These are phyloP conservation scores for Saccharomycopsis microspora DNA, from an alignment of 805 yeast genomes.

Conservation along the genomic window DNA sequence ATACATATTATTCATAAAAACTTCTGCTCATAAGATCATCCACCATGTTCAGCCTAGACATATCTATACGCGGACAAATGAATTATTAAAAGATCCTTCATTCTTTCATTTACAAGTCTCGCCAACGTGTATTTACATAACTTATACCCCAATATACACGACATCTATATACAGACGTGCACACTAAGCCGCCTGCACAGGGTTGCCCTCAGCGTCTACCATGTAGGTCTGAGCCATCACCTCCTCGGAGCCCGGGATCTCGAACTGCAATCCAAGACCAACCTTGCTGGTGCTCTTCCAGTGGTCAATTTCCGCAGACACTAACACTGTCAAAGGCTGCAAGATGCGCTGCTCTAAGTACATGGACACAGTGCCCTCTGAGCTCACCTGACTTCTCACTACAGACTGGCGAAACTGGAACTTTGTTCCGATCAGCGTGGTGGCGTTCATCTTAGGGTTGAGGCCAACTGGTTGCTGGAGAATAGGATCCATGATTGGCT, in stretches of 20 bases:
- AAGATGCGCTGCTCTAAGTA: conserved; percentile 87
- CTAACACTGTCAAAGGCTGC: conserved; percentile 81
- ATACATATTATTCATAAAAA: background rate
- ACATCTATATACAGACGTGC: no score
- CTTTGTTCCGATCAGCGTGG: conserved; percentile 91
- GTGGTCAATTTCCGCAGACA: conserved; percentile 91
- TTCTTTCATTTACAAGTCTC: no score
- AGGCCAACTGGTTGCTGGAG: conserved; percentile 72
- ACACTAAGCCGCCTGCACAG: conserved; percentile 59
- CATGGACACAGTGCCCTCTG: conserved; percentile 82
- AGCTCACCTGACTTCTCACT: conserved; percentile 90
- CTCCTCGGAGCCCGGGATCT: conserved; percentile 59
- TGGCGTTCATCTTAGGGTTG: conserved; percentile 81
- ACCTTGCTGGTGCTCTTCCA: conserved; percentile 63
- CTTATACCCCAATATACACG: no score
- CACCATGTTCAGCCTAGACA: background rate
- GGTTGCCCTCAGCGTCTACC: conserved; percentile 75
- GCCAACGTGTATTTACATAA: no score
- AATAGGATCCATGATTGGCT: conserved; percentile 63
- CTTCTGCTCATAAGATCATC: background rate
- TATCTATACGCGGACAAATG: background rate
- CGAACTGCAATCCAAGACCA: conserved; percentile 93
- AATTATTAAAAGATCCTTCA: no score
- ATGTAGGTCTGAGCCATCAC: conserved; percentile 70
- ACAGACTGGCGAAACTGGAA: conserved; percentile 95